These are phyloP conservation scores for Termitomyces sp. DNA, from an alignment of 768 basidiomycete genomes.

Conservation along the genomic window DNA sequence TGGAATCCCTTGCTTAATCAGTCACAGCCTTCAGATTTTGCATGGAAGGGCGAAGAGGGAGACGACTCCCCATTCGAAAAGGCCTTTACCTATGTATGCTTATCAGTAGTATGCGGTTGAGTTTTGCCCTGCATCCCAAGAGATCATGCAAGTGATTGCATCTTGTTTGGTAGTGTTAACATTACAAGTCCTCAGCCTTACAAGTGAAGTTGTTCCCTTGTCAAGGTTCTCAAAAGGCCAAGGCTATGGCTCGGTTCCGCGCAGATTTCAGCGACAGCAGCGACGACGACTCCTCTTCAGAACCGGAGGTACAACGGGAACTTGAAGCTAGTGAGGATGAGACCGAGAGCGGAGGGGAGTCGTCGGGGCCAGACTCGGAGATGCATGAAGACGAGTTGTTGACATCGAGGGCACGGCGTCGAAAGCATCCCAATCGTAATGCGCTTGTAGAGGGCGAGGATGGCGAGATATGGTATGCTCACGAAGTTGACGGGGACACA, in stretches of 20 bases:
- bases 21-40: no score
- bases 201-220: background rate
- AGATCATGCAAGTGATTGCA: no score
- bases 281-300: conserved; percentile 35
- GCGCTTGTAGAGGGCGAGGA: conserved; percentile 55
- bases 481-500: conserved; percentile 12
- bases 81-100: no score
- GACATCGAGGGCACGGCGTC: conserved; percentile 19
- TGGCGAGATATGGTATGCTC: conserved; percentile 38
- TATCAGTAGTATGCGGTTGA: no score
- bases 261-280: conserved; percentile 62
- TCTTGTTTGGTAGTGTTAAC: conserved; percentile 4
- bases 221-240: background rate
- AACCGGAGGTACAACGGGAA: conserved; percentile 17
- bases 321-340: conserved; percentile 27
- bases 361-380: conserved; percentile 36
- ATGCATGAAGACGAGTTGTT: conserved; percentile 51
- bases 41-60: no score
- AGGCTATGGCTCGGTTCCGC: conserved; percentile 63
- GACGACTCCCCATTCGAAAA: no score
- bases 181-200: background rate
- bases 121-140: no score
- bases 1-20: no score
- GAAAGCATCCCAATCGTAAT: conserved; percentile 29
- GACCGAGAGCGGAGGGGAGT: conserved; percentile 33